These are phyloP conservation scores for Apiospora marii DNA, from an alignment of 2,329 filamentous ascomycete genomes.

Conservation along the genomic window DNA sequence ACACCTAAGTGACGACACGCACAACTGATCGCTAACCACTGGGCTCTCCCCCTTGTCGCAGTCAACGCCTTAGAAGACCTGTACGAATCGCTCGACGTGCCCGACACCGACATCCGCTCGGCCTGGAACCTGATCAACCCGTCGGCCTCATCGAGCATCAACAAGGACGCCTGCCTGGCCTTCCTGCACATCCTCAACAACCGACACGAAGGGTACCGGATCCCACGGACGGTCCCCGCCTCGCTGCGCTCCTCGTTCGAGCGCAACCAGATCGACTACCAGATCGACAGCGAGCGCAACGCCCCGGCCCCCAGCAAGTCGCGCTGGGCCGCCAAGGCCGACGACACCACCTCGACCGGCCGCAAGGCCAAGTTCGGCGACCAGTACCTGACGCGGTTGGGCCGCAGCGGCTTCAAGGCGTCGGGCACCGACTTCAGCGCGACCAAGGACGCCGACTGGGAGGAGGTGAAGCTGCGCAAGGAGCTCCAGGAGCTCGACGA, in stretches of 20 bases:
- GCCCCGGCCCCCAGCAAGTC: slow-evolving; percentile 61
- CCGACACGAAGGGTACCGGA: slow-evolving; percentile 92
- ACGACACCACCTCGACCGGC: slow-evolving; percentile 83
- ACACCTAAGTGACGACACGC: neutral
- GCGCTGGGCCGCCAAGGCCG: slow-evolving; percentile 80
- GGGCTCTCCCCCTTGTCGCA: slow-evolving; percentile 41
- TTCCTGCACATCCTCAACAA: slow-evolving; percentile 98
- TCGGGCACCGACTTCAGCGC: slow-evolving; percentile 89
- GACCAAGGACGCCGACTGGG: slow-evolving; percentile 88
- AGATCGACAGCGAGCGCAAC: slow-evolving; percentile 77
- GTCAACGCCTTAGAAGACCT: slow-evolving; percentile 83
- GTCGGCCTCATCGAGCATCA: slow-evolving; percentile 80
- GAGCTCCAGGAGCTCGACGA: slow-evolving; percentile 89
- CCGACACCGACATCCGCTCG: slow-evolving; percentile 82
- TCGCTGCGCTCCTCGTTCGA: slow-evolving; percentile 93
- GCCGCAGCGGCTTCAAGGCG: slow-evolving; percentile 81
- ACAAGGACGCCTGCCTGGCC: slow-evolving; percentile 92
- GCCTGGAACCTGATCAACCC: slow-evolving; percentile 99
- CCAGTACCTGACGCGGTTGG: slow-evolving; percentile 90
- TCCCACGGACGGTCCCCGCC: slow-evolving; percentile 89
- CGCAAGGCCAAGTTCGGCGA: slow-evolving; percentile 98
- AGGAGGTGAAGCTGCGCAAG: slow-evolving; percentile 93
- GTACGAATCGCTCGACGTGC: slow-evolving; percentile 81
- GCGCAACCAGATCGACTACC: slow-evolving; percentile 95
- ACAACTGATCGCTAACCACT: slow-evolving; percentile 25